Base-by-base conservation (phyloP, 257 asterid genomes). In the Lycium ferocissimum region DNA sequence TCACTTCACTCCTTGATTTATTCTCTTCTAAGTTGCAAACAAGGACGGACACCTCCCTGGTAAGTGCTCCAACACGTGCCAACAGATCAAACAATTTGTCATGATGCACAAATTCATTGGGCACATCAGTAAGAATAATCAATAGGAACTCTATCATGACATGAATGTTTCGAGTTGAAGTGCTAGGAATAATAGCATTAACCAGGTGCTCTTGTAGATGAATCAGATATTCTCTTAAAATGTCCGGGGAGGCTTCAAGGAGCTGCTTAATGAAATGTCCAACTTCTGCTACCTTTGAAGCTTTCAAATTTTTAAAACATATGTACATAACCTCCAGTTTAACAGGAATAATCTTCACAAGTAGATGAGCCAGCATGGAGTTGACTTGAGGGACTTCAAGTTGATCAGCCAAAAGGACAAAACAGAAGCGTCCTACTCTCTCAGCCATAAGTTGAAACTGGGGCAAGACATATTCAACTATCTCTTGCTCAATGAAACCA, bases 391-490 rank as follows among this genome's bases (percentile, higher is more conserved):
- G 7, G 62, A 56, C n/a, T 38, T 38, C 43, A 38, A 59, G 11
- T 6, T 61, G 33, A 61, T n/a, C 2, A 18, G 33, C 12, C 67
- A 18, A 61, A 61, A 61, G 0, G 33, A 1, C 67, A n/a, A 61
- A 18, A n/a, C 67, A 61, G 35, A 61, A n/a, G 67, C 2, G 35
- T 61, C 12, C 5, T 61, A 61, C 67, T 61, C 67, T 61, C 35
- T 18, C 67, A 61, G 67, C 67, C 67, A 61, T 61, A 61, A n/a
- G 67, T 61, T 61, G 67, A n/a, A n/a, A 61, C 67, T 61, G 33
- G n/a, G 67, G 67, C n/a, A 61, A 61, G 35, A 61, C 67, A 61
- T 61, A 7, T 8, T 61, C 35, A 61, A 61, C 26, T 61, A 20
- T 61, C 67, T 61, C 35, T n/a, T 8, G 4, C 67, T 61, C 67